phyloP scores from a whole-genome alignment of 768 basidiomycete species.

The Termitomyces sp. region DNA sequence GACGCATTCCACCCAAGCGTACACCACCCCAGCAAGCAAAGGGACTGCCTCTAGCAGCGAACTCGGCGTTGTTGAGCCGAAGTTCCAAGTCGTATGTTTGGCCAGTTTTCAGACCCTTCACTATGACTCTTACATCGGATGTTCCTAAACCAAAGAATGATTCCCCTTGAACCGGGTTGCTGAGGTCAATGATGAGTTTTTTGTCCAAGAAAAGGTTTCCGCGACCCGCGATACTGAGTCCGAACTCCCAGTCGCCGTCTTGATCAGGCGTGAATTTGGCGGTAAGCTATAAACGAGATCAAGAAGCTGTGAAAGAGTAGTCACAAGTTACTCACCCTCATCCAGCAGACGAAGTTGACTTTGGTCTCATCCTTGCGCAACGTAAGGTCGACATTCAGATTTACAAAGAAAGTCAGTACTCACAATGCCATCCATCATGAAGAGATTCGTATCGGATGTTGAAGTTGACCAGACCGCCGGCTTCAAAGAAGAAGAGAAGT shows the following conservation, averaged over 20 bases:
- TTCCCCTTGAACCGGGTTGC: conserved; percentile 31
- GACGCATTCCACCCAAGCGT: conserved; percentile 27
- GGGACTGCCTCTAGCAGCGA: conserved; percentile 26
- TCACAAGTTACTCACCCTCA: conserved; percentile 27
- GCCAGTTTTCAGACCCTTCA: conserved; percentile 36
- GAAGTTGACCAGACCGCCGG: conserved; percentile 31
- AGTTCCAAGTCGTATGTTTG: conserved; percentile 35
- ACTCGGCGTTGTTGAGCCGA: conserved; percentile 27
- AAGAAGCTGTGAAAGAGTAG: neutral
- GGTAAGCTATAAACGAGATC: conserved; percentile 25
- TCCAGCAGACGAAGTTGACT: conserved; percentile 36
- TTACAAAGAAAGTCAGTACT: conserved; percentile 8
- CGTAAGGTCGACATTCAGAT: neutral
- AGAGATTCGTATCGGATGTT: conserved; percentile 28
- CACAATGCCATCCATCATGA: conserved; percentile 38
- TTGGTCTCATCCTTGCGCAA: conserved; percentile 27
- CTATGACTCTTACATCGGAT: conserved; percentile 27
- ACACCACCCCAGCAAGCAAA: conserved; percentile 36
- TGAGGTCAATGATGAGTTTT: conserved; percentile 40
- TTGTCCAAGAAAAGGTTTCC: conserved; percentile 50
- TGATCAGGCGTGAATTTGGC: conserved; percentile 45
- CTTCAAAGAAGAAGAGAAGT: conserved; percentile 20
- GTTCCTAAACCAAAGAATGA: conserved; percentile 42
- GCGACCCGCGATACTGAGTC: conserved; percentile 35
- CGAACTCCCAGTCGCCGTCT: conserved; percentile 47